phyloP scores from a whole-genome alignment of 495 filamentous ascomycete genomes.

The Talaromyces liani region DNA sequence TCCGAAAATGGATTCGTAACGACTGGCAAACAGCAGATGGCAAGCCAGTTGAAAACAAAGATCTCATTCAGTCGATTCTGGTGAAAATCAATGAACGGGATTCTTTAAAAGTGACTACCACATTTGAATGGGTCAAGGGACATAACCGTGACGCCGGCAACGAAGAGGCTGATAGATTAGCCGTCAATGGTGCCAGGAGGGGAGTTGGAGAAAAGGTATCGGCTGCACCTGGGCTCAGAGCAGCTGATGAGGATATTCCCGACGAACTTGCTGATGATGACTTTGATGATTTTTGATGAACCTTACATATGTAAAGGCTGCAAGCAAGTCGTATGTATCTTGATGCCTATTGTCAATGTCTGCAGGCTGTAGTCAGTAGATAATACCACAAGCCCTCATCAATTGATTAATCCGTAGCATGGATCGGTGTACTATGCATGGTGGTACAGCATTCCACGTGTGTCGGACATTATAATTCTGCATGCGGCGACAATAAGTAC shows the following conservation, averaged over 20 bases:
- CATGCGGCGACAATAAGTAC: background rate
- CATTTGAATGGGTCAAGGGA: constrained; percentile 85
- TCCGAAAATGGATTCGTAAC: constrained; percentile 67
- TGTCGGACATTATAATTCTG: background rate
- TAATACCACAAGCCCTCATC: background rate
- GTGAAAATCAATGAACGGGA: constrained; percentile 65
- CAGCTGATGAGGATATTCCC: constrained; percentile 14
- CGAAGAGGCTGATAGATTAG: constrained; percentile 70
- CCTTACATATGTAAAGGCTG: background rate
- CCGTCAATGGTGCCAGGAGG: constrained; percentile 50
- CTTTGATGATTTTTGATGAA: constrained; percentile 12
- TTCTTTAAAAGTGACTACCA: constrained; percentile 49
- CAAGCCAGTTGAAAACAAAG: constrained; percentile 75
- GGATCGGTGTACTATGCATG: background rate
- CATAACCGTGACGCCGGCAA: constrained; percentile 66
- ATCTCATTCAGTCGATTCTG: constrained; percentile 69
- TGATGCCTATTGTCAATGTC: background rate
- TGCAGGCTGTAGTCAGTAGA: background rate
- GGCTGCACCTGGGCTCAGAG: background rate
- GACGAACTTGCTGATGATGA: constrained; percentile 29
- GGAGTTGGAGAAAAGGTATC: constrained; percentile 27
- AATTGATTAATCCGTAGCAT: background rate
- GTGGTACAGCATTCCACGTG: background rate
- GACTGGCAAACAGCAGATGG: constrained; percentile 65
- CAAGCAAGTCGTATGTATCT: background rate